Evolutionary conservation across 371 early-diverging fungal genomes (phyloP), one percentile per base, ranked within the genome.

Genomic region (Lichtheimia ramosa): DNA sequence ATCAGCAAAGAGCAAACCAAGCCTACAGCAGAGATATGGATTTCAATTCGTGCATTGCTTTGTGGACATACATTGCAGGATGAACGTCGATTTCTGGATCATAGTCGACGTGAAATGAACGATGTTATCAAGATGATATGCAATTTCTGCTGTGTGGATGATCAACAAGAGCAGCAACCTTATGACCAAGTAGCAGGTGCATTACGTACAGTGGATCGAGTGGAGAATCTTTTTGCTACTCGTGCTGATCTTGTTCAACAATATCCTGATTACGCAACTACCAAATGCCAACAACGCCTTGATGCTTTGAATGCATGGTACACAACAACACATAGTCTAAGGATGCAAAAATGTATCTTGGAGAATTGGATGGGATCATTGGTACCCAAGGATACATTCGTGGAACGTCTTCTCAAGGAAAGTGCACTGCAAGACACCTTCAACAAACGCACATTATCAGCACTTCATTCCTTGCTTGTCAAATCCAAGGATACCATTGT

Each of bases 291-390:
- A 65, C 68, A 69, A 15, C 87, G 83, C 42, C 62, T 92, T 34
- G 86, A 87, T 61, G 92, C 92, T 2, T 70, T 95, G 12, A 90
- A 82, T 55, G 82, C 93, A 4, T 95, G 92, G 91, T 73, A 84
- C 51, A 86, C 89, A n/a, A 78, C 90, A 16, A 89, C 86, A 43
- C 83, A 85, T n/a, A 83, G 86, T 54, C 73, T 93, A 51, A 77
- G 84, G 14, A 85, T 89, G 62, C 89, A 91, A 55, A 72, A 84
- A 62, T 83, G 79, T 57, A 90, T 93, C 57, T 70, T 94, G 52
- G 79, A 83, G 51, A 82, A 89, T 56, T 94, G 95, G 95, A 92
- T 93, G 5, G 92, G 92, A 34, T 89, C 88, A 58, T 83, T 85
- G 41, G 81, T 83, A 16, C 75, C 92, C 21, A 82, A 84, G 43